Evolutionary conservation across 257 asterid species (phyloP).

Genomic region (Ehretia macrophylla): DNA sequence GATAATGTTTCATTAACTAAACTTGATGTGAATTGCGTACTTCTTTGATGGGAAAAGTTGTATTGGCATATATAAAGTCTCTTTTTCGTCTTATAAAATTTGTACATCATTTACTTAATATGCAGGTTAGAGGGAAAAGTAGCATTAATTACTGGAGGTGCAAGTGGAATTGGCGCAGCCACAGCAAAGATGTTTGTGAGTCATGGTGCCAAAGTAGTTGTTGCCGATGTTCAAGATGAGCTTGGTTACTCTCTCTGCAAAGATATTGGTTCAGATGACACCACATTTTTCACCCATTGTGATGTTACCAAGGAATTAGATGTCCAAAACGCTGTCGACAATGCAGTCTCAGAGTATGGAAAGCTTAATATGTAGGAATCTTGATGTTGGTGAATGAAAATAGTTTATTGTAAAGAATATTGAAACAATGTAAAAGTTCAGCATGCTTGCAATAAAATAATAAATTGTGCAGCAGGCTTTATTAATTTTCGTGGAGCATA

Average conservation of each 20-base stretch:
- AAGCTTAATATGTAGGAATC: no score
- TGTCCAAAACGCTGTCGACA: constrained; percentile 2
- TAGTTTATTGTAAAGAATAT: no score
- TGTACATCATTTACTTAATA: neutral
- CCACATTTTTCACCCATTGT: neutral
- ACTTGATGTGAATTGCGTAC: no score
- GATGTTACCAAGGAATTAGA: neutral
- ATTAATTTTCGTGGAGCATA: no score
- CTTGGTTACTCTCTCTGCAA: neutral
- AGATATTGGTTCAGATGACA: neutral
- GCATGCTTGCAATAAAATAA: no score
- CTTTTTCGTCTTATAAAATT: no score
- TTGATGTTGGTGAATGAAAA: no score
- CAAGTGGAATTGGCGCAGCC: constrained; percentile 8
- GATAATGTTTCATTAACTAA: no score
- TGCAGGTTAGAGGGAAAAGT: constrained; percentile 12
- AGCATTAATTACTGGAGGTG: constrained; percentile 10
- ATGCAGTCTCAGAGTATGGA: constrained; percentile 3
- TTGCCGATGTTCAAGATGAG: constrained; percentile 8
- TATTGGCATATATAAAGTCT: no score
- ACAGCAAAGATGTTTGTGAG: constrained; percentile 7
- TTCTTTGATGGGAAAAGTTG: no score
- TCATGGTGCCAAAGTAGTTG: constrained; percentile 13
- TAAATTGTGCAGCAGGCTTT: no score
- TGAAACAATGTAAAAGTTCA: no score